Base-by-base conservation (phyloP, 2,329 filamentous ascomycete species). In the Pseudogymnoascus sp. region DNA sequence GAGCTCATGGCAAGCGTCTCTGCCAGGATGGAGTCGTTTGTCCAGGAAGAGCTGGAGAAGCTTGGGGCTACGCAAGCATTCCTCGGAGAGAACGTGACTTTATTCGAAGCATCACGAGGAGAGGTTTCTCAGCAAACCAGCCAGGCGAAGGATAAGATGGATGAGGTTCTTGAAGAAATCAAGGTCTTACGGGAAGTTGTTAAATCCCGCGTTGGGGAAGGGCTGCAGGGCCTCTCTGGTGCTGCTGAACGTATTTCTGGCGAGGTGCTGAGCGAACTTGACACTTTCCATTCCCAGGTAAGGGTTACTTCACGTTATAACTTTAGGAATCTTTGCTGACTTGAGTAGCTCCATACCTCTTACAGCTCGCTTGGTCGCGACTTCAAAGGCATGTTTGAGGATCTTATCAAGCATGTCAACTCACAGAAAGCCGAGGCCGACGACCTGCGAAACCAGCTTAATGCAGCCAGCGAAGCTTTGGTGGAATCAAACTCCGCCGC, bases 161-260 rank as follows among this genome's bases (percentile, higher is more conserved):
- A 97, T 68, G 79, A 83, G n/a, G 87, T 96, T 1, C 79, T 99
- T 8, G 90, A 94, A 68, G 93, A 96, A 71, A 96, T 97, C 72
- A 92, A 92, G 71, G 85, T 83, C n/a, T 80, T 97, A 22, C 85
- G 93, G 20, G 89, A 96, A 71, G 87, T 90, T 60, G 90, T 97
- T 59, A 97, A 97, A 77, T 79, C 83, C 57, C 88, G 88, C 64
- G 90, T 97, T 57, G 90, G 90, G 2, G 86, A 91, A 69, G 93
- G 92, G 7, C 78, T 97, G 43, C 87, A 90, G 68, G 86, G 90
- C 25, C 84, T 97, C 20, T 91, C 91, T 2, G 82, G 82, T 9
- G 91, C 92, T 8, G 91, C 93, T 1, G 90, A 93, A 74, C 86
- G 88, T 61, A 97, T 97, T 64, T 91, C 91, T 0, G 89, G 87